These are phyloP conservation scores for Pontederia crassipes DNA, from an alignment of 176 grass and related monocot species.

Conservation along the genomic window DNA sequence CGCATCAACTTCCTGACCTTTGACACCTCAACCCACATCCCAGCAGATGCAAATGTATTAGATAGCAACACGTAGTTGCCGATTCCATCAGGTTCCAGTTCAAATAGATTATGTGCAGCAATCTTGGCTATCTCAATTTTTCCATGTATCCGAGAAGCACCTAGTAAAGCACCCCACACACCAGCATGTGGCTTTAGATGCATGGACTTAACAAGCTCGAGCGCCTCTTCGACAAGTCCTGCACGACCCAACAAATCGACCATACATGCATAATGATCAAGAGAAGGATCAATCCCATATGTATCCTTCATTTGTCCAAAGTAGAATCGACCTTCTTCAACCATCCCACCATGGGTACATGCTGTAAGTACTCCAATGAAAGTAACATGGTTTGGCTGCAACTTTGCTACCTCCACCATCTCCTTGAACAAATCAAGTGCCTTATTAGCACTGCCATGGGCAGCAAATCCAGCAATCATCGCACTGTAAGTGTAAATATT, in stretches of 20 bases:
- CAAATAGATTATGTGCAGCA: slow-evolving; percentile 54
- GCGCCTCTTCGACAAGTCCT: slow-evolving; percentile 52
- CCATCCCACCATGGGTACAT: slow-evolving; percentile 59
- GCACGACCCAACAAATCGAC: slow-evolving; percentile 61
- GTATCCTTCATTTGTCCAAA: slow-evolving; percentile 55
- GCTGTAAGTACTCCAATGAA: slow-evolving; percentile 50
- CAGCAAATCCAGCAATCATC: slow-evolving; percentile 41
- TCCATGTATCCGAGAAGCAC: slow-evolving; percentile 55
- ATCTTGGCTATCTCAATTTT: slow-evolving; percentile 40
- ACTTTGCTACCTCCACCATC: slow-evolving; percentile 30
- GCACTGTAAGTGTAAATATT: slow-evolving; percentile 56
- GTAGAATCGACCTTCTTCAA: slow-evolving; percentile 49
- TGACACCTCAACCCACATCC: slow-evolving; percentile 57
- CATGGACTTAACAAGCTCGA: slow-evolving; percentile 58
- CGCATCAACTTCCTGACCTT: slow-evolving; percentile 56
- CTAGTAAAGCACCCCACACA: slow-evolving; percentile 52
- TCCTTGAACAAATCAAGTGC: slow-evolving; percentile 47
- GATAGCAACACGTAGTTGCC: slow-evolving; percentile 61
- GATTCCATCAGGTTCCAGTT: slow-evolving; percentile 52
- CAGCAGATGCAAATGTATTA: slow-evolving; percentile 48
- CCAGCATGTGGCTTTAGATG: slow-evolving; percentile 35
- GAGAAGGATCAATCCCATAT: slow-evolving; percentile 48
- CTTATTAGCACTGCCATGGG: slow-evolving; percentile 33
- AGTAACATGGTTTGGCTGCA: slow-evolving; percentile 50
- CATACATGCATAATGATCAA: slow-evolving; percentile 71